Percentiles rank a stretch among this genome's conserved stretches.
Conservation (phyloP, 352 stramenopile species). For the Globisporangium radiosum region DNA sequence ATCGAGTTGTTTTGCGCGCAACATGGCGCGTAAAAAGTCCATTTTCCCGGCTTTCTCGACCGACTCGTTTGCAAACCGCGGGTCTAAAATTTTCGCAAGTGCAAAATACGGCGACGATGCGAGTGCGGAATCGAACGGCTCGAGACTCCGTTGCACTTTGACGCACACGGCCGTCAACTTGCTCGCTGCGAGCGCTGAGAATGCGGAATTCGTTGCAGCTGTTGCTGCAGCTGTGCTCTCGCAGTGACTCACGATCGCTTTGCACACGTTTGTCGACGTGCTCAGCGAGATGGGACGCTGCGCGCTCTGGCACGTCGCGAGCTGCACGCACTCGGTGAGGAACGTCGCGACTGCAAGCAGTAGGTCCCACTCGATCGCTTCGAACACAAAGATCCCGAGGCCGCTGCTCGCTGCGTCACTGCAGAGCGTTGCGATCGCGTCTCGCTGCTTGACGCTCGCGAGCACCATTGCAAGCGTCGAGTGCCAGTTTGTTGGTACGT, state of each 20-base stretch:
- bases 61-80: conserved; percentile 75
- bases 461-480: conserved; percentile 74
- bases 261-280: conserved; percentile 76
- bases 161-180: conserved; percentile 74
- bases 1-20: conserved; percentile 17
- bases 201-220: conserved; percentile 28
- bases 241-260: conserved; percentile 69
- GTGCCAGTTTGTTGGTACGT: conserved; percentile 63
- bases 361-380: conserved; percentile 77
- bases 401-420: conserved; percentile 45
- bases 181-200: conserved; percentile 35
- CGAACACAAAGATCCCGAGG: conserved; percentile 70
- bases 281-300: conserved; percentile 75
- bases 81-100: conserved; percentile 71
- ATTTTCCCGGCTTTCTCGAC: conserved; percentile 72
- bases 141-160: conserved; percentile 65
- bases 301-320: conserved; percentile 73
- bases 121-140: conserved; percentile 64
- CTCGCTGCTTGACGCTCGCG: conserved; percentile 68
- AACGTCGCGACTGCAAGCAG: conserved; percentile 68
- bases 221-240: conserved; percentile 59
- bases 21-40: conserved; percentile 67
- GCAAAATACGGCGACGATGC: conserved; percentile 57
- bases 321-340: conserved; percentile 71
- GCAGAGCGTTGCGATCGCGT: conserved; percentile 66